phyloP scores from a whole-genome alignment of 306 rosid species.

The Benincasa hispida region DNA sequence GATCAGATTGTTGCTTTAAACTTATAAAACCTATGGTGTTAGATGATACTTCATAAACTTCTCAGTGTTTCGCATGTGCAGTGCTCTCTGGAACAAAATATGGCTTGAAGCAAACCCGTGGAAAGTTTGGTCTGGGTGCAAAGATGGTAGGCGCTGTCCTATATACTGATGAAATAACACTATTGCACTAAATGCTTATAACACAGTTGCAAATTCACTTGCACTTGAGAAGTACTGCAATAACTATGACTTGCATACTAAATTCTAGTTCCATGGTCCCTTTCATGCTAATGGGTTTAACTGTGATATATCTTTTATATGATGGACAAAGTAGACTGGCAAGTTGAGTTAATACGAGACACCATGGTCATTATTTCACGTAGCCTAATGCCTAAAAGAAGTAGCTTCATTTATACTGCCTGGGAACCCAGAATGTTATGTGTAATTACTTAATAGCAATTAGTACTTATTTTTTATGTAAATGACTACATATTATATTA shows the following conservation, averaged over 20 bases:
- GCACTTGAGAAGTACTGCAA: background rate
- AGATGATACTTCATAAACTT: conserved; percentile 3
- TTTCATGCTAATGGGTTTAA: background rate
- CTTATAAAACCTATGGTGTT: background rate
- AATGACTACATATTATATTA: background rate
- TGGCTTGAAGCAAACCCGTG: conserved; percentile 91
- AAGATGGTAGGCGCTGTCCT: conserved; percentile 58
- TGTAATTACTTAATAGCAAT: background rate
- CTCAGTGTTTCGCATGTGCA: conserved; percentile 25
- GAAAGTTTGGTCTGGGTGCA: conserved; percentile 97
- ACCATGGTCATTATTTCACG: background rate
- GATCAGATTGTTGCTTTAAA: background rate
- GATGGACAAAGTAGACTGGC: background rate
- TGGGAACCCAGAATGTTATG: background rate
- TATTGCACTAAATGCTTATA: background rate
- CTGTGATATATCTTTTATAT: background rate
- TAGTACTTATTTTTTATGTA: background rate
- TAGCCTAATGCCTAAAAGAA: background rate
- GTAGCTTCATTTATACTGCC: background rate
- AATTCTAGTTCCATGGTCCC: background rate
- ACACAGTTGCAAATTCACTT: background rate
- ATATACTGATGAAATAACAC: background rate
- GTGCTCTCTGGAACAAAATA: conserved; percentile 96
- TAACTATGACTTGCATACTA: background rate
- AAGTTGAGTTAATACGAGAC: background rate